phyloP scores from a whole-genome alignment of 352 stramenopile genomes.

The Globisporangium orthogonon region DNA sequence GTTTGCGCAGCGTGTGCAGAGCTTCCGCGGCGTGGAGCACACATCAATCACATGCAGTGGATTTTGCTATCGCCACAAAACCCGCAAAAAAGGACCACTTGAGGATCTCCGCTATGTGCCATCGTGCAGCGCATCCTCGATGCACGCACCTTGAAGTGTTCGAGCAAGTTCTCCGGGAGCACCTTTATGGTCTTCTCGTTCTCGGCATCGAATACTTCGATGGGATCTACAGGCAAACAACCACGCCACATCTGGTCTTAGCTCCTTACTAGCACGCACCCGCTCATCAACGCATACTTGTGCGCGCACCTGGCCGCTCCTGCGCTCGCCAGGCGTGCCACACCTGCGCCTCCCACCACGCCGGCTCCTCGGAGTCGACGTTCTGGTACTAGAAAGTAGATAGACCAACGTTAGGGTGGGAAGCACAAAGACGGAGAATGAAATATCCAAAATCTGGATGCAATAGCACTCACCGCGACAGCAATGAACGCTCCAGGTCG shows the following conservation, averaged over 20 bases:
- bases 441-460: background rate
- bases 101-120: too few species aligned
- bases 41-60: constrained; percentile 74
- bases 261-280: too few species aligned
- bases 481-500: constrained; percentile 50
- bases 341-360: constrained; percentile 81
- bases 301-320: constrained; percentile 36
- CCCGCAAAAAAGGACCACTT: too few species aligned
- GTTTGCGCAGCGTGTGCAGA: constrained; percentile 39
- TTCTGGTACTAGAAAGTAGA: constrained; percentile 51
- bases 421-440: background rate
- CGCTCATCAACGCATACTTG: too few species aligned
- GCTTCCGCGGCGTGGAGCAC: constrained; percentile 24
- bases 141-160: constrained; percentile 45
- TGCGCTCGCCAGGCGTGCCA: constrained; percentile 77
- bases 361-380: constrained; percentile 42
- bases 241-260: background rate
- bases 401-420: background rate
- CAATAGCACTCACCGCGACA: constrained; percentile 40
- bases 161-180: constrained; percentile 35
- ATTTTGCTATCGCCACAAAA: constrained; percentile 27
- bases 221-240: constrained; percentile 25
- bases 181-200: constrained; percentile 31
- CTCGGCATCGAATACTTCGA: constrained; percentile 42
- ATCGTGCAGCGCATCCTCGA: background rate